Evolutionary conservation across 2,329 filamentous ascomycete species (phyloP), one percentile per base, ranked within the genome.

Genomic region (Graphium sp.): DNA sequence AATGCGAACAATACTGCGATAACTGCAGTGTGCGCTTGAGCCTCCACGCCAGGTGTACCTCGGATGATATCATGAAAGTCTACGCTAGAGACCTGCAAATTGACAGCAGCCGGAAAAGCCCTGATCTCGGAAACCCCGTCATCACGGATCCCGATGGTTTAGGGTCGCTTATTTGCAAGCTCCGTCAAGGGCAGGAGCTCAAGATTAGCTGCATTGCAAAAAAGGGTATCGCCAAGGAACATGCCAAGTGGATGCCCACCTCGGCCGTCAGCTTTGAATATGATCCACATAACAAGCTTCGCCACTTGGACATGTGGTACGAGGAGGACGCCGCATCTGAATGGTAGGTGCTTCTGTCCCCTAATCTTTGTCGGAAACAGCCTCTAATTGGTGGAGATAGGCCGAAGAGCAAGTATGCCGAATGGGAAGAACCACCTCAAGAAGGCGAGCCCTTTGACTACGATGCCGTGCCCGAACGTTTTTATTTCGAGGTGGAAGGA

Each of bases 191-290:
- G 3, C 89, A 98, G 55, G 84, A 93, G 52, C 58, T 98, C 35
- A 77, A 83, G 49, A 70, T 98, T 46, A 80, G 71, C 35, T 95
- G 87, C 48, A 79, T 94, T 39, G 89, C 87, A 28, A 94, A 93
- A 64, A 95, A 95, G 64, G 89, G 89, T 2, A 95, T 95, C 38
- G 85, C 87, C 21, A 98, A 98, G 62, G 89, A 98, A 52, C 89
- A 98, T 53, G 82, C 89, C 7, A 98, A 98, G 54, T 98, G 89
- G 89, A 80, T 83, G 44, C 85, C 89, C 2, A 87, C 81, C 20
- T 69, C 84, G 22, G 89, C 89, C 4, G 75, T 98, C 22, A 85
- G 83, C 15, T 98, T 98, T 48, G 89, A 98, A 53, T 98, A 98
- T 52, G 89, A 98, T 49, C 89, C 89, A 35, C 80, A 91, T 52